Percentiles rank a stretch among this genome's conserved stretches.
Evolutionary conservation across 495 filamentous ascomycete genomes (phyloP).

Genomic region (Sabuloglossum arenarium): DNA sequence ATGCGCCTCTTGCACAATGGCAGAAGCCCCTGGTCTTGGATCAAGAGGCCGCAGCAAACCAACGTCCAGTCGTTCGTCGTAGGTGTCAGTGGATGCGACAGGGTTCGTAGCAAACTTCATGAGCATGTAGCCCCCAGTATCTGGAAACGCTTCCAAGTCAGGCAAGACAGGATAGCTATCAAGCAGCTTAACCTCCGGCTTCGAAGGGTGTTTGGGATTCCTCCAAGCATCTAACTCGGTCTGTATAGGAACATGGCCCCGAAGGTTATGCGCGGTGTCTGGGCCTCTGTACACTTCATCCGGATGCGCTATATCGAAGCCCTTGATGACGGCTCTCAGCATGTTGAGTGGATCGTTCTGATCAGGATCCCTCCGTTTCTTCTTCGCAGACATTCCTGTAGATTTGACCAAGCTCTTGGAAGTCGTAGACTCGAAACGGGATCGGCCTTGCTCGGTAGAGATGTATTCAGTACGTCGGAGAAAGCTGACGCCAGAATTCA

Average conservation of each 20-base stretch:
- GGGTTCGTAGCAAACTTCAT: constrained; percentile 81
- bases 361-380: constrained; percentile 25
- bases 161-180: constrained; percentile 69
- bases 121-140: constrained; percentile 65
- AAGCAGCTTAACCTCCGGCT: constrained; percentile 54
- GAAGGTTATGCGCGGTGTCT: constrained; percentile 25
- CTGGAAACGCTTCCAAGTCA: constrained; percentile 74
- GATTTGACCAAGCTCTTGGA: constrained; percentile 19
- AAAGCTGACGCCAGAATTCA: constrained; percentile 61
- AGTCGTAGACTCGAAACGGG: constrained; percentile 20
- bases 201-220: constrained; percentile 60
- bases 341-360: constrained; percentile 70
- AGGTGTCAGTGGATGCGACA: constrained; percentile 30
- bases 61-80: constrained; percentile 66
- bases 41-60: constrained; percentile 53
- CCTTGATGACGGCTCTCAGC: constrained; percentile 58
- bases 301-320: constrained; percentile 68
- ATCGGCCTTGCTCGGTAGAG: constrained; percentile 38
- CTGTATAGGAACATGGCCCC: constrained; percentile 31
- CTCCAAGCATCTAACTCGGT: constrained; percentile 48
- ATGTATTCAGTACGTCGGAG: constrained; percentile 93
- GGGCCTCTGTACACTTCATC: constrained; percentile 35
- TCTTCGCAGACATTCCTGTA: constrained; percentile 16
- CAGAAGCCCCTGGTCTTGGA: constrained; percentile 20
- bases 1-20: constrained; percentile 26